Evolutionary conservation across 2,329 filamentous ascomycete species (phyloP).

Genomic region (Colletotrichum tanaceti): DNA sequence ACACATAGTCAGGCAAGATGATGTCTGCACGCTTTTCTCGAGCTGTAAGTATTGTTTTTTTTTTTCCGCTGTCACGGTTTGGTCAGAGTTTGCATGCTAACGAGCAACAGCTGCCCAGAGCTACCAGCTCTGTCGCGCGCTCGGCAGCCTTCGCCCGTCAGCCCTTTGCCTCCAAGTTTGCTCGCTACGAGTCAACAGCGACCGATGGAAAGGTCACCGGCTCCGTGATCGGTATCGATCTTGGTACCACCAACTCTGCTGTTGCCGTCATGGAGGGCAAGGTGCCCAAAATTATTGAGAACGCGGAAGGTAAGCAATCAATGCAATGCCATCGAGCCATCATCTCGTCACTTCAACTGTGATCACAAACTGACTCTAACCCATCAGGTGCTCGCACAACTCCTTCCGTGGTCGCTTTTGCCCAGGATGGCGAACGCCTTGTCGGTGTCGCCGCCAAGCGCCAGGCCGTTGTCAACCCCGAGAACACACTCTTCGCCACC

Average conservation of each 20-base stretch:
- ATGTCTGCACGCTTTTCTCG: constrained; percentile 77
- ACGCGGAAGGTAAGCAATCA: constrained; percentile 87
- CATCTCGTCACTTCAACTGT: background rate
- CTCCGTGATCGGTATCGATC: constrained; percentile 96
- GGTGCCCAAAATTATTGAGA: constrained; percentile 94
- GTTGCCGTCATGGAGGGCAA: constrained; percentile 99
- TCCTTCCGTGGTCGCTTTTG: constrained; percentile 94
- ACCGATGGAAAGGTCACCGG: constrained; percentile 88
- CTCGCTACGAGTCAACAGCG: constrained; percentile 78
- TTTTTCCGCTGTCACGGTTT: constrained; percentile 45
- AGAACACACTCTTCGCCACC: constrained; percentile 98
- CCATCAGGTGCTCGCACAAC: constrained; percentile 83
- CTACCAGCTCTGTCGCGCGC: constrained; percentile 75
- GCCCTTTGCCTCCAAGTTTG: constrained; percentile 78
- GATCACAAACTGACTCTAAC: background rate
- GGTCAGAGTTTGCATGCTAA: constrained; percentile 43
- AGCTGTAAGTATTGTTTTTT: constrained; percentile 68
- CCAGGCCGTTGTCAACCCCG: constrained; percentile 97
- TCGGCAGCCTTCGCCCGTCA: constrained; percentile 75
- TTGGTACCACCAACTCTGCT: constrained; percentile 97
- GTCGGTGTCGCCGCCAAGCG: constrained; percentile 98
- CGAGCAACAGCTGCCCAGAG: constrained; percentile 77
- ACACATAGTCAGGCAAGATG: constrained; percentile 64
- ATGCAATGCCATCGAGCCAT: constrained; percentile 3
- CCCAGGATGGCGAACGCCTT: constrained; percentile 93